Evolutionary conservation across 2,329 filamentous ascomycete species (phyloP).

Genomic region (Pestalotiopsis fici): DNA sequence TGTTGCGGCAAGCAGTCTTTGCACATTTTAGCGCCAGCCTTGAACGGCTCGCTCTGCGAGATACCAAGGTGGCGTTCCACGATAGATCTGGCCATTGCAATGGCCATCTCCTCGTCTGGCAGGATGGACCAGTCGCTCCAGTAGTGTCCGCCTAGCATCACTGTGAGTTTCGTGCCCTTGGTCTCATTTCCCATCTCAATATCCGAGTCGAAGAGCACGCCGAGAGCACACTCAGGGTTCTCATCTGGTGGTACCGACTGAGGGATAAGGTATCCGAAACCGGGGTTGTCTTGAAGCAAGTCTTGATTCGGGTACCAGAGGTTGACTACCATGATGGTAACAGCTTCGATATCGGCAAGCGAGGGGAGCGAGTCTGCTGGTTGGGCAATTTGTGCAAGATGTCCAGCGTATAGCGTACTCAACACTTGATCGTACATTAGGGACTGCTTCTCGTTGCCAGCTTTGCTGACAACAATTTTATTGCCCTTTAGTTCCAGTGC

Average conservation of each 20-base stretch:
- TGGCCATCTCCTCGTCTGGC: slow-evolving; percentile 66
- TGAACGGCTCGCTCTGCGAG: slow-evolving; percentile 54
- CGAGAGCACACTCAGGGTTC: slow-evolving; percentile 82
- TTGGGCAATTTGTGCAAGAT: slow-evolving; percentile 39
- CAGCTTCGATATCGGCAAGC: slow-evolving; percentile 59
- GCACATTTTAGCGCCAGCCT: slow-evolving; percentile 60
- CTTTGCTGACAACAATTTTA: slow-evolving; percentile 41
- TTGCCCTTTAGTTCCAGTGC: slow-evolving; percentile 39
- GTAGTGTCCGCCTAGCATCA: slow-evolving; percentile 94
- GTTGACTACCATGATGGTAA: slow-evolving; percentile 91
- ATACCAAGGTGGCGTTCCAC: slow-evolving; percentile 77
- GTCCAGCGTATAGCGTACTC: slow-evolving; percentile 59
- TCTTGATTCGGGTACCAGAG: slow-evolving; percentile 73
- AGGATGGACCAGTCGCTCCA: slow-evolving; percentile 67
- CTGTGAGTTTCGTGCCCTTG: slow-evolving; percentile 80
- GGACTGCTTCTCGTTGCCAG: slow-evolving; percentile 13
- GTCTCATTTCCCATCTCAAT: slow-evolving; percentile 35
- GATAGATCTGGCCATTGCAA: slow-evolving; percentile 69
- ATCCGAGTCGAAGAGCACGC: slow-evolving; percentile 89
- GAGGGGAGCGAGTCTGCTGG: slow-evolving; percentile 40
- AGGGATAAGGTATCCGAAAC: slow-evolving; percentile 93
- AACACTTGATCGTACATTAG: slow-evolving; percentile 58
- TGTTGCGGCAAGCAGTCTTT: slow-evolving; percentile 89
- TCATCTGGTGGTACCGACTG: slow-evolving; percentile 67
- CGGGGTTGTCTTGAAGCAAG: slow-evolving; percentile 62